Evolutionary conservation across 768 basidiomycete genomes (phyloP), one percentile per base, ranked within the genome.

Genomic region (Psilocybe tampanensis): DNA sequence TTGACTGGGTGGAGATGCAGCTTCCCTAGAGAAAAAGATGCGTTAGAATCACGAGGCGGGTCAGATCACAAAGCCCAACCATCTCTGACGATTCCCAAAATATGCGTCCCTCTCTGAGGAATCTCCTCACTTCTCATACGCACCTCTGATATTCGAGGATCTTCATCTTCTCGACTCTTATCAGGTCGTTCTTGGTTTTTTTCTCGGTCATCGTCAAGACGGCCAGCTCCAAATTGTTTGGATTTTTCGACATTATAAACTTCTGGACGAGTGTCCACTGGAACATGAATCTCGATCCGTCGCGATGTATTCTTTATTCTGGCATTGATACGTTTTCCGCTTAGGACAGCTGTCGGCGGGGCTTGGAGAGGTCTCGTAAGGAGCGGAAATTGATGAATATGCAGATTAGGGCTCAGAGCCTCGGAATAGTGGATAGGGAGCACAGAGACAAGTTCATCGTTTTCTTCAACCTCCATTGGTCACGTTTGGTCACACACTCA

Each of bases 321-420:
- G 6, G 90, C 90, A 32, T 79, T 79, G 54, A 94, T 90, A 21
- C 83, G 81, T 71, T 93, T 93, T 7, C 93, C 92, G 64, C 84
- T 87, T 32, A 80, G 66, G 36, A 74, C 68, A 7, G 92, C 89
- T 2, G 90, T 88, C 26, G 92, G 91, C 5, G 92, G 92, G 3
- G 80, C 80, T 71, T 89, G 88, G 2, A 94, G 76, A 9, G 90
- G 86, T 23, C 90, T 81, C 8, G 80, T 85, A 2, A 92, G 75
- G 8, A 94, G 80, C 5, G 93, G 92, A 64, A 86, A 94, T 62
- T 94, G 92, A 63, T 93, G 90, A 3, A 94, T 70, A 34, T 93
- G 90, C 36, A 94, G 68, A 65, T 86, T 80, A 2, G 87, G 82
- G 32, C 74, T 68, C 19, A 89, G 80, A 15, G 73, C 70, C 67